phyloP scores from a whole-genome alignment of 768 basidiomycete species.

The Tulasnella sp. region DNA sequence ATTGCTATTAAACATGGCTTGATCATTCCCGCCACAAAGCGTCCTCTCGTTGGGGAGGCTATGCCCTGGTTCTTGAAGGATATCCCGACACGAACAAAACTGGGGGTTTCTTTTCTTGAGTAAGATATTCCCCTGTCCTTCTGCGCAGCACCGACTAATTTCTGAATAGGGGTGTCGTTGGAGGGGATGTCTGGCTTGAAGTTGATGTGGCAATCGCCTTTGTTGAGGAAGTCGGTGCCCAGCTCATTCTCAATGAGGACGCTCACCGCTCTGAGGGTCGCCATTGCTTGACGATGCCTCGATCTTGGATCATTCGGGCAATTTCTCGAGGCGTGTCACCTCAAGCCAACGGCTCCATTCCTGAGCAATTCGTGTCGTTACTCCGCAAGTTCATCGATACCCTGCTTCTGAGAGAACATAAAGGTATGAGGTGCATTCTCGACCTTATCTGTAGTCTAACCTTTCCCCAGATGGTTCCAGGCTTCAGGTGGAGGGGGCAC shows the following conservation, averaged over 20 bases:
- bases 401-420: background rate
- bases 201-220: background rate
- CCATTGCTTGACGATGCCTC: background rate
- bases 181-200: background rate
- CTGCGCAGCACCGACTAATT: background rate
- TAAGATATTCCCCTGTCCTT: background rate
- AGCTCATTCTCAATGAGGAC: background rate
- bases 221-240: background rate
- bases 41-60: background rate
- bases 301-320: slow-evolving; percentile 1
- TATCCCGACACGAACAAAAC: background rate
- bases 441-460: no score
- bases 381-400: background rate
- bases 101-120: background rate
- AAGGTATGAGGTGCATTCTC: background rate
- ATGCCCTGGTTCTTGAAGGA: no score
- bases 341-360: background rate
- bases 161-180: background rate
- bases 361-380: background rate
- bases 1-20: background rate
- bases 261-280: background rate
- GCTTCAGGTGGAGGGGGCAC: background rate
- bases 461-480: background rate
- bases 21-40: background rate
- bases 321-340: background rate